Evolutionary conservation across 306 rosid genomes (phyloP).

Genomic region (Hylodesmum podocarpum): DNA sequence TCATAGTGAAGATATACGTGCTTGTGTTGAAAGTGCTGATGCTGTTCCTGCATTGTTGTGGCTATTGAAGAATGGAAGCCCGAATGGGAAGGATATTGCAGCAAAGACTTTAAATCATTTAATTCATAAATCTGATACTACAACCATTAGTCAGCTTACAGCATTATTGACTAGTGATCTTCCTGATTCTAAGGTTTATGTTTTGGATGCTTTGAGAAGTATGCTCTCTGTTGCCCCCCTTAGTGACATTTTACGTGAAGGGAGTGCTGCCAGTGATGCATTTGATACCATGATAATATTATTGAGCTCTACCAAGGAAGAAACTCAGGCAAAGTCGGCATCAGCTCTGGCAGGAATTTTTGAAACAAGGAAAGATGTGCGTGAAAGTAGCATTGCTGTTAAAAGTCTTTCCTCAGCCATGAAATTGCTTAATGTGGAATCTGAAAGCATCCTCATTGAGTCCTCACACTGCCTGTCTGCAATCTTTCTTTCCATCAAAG

Average conservation of each 20-base stretch:
- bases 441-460: constrained; percentile 72
- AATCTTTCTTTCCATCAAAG: constrained; percentile 88
- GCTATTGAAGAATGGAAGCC: constrained; percentile 95
- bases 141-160: constrained; percentile 95
- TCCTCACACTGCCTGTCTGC: constrained; percentile 90
- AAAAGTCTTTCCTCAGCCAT: constrained; percentile 69
- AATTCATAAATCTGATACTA: constrained; percentile 95
- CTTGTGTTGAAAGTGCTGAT: constrained; percentile 98
- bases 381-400: constrained; percentile 85
- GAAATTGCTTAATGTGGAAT: constrained; percentile 79
- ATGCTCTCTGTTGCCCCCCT: constrained; percentile 94
- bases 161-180: constrained; percentile 90
- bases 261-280: constrained; percentile 94
- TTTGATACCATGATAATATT: constrained; percentile 82
- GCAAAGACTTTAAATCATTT: constrained; percentile 94
- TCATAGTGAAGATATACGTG: constrained; percentile 98
- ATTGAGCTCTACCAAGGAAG: constrained; percentile 80
- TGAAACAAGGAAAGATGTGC: constrained; percentile 84
- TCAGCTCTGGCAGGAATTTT: constrained; percentile 91
- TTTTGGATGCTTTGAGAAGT: constrained; percentile 88
- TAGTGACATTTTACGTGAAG: constrained; percentile 83
- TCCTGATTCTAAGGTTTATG: constrained; percentile 86
- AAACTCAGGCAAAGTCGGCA: constrained; percentile 95
- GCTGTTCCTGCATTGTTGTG: constrained; percentile 97
- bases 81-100: constrained; percentile 98